Evolutionary conservation across 2,329 filamentous ascomycete genomes (phyloP).

Genomic region (Parascedosporium putredinis): DNA sequence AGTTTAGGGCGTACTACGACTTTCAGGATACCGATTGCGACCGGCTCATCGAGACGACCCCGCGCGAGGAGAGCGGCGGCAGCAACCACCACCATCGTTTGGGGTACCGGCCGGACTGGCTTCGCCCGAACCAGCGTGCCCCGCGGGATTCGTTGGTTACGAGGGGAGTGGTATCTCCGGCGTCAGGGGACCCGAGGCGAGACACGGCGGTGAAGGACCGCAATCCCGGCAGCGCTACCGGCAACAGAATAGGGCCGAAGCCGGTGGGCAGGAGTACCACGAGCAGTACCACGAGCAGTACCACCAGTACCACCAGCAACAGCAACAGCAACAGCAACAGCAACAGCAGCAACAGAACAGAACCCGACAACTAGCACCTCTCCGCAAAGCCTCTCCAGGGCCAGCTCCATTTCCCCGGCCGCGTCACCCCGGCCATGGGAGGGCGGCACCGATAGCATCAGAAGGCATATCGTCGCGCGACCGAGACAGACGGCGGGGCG

Average conservation of each 20-base stretch:
- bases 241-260: too few species aligned
- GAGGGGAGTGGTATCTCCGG: too few species aligned
- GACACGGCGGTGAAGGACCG: too few species aligned
- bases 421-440: background rate
- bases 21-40: too few species aligned
- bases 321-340: background rate
- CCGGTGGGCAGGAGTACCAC: too few species aligned
- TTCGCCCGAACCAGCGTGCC: background rate
- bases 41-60: background rate
- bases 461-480: background rate
- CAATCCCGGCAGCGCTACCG: background rate
- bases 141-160: too few species aligned
- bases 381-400: background rate
- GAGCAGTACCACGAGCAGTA: too few species aligned
- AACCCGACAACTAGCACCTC: background rate
- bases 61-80: background rate
- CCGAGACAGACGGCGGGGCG: slow-evolving; percentile 5
- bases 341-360: background rate
- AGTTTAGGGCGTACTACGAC: too few species aligned
- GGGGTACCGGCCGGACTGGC: background rate
- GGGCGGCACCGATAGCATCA: background rate
- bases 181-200: too few species aligned
- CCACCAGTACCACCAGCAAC: too few species aligned
- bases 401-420: background rate
- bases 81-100: too few species aligned